Base-by-base conservation (phyloP, 495 filamentous ascomycete genomes). In the Saxophila tyrrhenica region DNA sequence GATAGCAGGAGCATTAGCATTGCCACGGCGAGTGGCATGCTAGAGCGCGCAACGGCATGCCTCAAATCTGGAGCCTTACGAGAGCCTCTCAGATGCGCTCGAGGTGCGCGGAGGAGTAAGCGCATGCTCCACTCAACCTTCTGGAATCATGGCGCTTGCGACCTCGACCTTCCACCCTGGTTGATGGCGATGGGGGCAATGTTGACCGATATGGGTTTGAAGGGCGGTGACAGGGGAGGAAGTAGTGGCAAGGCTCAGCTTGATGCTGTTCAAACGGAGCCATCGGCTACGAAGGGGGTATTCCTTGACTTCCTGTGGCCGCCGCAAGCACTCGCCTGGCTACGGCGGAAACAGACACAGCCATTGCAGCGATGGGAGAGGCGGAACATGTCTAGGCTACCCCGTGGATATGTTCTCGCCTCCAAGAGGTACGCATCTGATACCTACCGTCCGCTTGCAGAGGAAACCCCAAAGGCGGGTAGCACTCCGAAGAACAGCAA, bases 21-120 rank as follows among this genome's bases (percentile, higher is more conserved):
- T 39, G 55, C 55, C 48, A 57, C 55, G 22, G 2, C 41, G 5
- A 3, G 53, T 60, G 59, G 59, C 57, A 94, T 94, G 87, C 83
- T 91, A 70, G 86, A 94, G 83, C 84, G 83, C 68, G 84, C 83
- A 51, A 80, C 80, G 55, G 77, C 78, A 73, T 85, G 80, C 73
- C 76, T 89, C 69, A 80, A 89, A 77, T 80, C 78, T 73, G 85
- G 83, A 75, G 80, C 78, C 66, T 67, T 77, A 69, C 78, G 79
- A 66, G 76, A 77, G 70, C 74, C 85, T 60, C 69, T 87, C 59
- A 83, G 78, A 62, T 72, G 74, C 54, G 63, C 76, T 35, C 73
- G 70, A 42, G 72, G 72, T 56, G 67, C 74, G n/a, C 69, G 76
- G 58, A 79, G 73, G 62, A 78, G 70, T 60, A 72, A 74, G 59